Percentiles rank a stretch among this genome's conserved stretches.
Conservation (phyloP, 176 grass and related monocot species). For the Musa schizocarpa region DNA sequence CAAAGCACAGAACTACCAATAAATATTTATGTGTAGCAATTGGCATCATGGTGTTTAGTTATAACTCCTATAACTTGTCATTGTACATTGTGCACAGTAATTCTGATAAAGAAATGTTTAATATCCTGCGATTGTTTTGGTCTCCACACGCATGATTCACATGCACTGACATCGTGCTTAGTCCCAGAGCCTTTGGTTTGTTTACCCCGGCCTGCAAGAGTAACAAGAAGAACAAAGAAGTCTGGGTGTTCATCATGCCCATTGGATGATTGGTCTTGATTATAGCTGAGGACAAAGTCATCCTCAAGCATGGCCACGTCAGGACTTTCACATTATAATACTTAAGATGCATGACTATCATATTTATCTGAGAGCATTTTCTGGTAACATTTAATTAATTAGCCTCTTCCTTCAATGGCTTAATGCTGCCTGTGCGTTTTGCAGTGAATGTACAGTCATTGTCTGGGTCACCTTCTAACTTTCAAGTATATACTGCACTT, state of each 20-base stretch:
- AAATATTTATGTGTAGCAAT: background rate
- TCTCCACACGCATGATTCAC: too few relatives aligned
- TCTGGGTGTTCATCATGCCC: too few relatives aligned
- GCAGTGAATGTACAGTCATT: slow-evolving; percentile 95
- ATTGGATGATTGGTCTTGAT: too few relatives aligned
- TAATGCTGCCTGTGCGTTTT: background rate
- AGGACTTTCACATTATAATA: too few relatives aligned
- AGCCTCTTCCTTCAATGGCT: background rate
- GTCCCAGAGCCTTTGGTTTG: too few relatives aligned
- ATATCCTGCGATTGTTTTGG: too few relatives aligned
- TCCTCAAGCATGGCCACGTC: too few relatives aligned
- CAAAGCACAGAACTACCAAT: background rate
- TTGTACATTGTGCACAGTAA: background rate
- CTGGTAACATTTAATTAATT: background rate
- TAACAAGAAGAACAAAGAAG: too few relatives aligned
- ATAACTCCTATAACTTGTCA: background rate
- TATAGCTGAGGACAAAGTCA: too few relatives aligned
- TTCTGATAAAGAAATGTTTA: too few relatives aligned
- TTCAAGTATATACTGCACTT: slow-evolving; percentile 92
- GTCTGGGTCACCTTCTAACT: slow-evolving; percentile 90
- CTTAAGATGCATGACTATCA: background rate
- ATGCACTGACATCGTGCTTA: too few relatives aligned
- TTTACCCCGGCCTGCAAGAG: too few relatives aligned
- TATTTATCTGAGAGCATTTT: background rate
- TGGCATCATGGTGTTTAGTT: background rate